Percentiles rank a stretch among this genome's conserved stretches.
Conservation (phyloP, 345 rosid species). For the Noccaea caerulescens region DNA sequence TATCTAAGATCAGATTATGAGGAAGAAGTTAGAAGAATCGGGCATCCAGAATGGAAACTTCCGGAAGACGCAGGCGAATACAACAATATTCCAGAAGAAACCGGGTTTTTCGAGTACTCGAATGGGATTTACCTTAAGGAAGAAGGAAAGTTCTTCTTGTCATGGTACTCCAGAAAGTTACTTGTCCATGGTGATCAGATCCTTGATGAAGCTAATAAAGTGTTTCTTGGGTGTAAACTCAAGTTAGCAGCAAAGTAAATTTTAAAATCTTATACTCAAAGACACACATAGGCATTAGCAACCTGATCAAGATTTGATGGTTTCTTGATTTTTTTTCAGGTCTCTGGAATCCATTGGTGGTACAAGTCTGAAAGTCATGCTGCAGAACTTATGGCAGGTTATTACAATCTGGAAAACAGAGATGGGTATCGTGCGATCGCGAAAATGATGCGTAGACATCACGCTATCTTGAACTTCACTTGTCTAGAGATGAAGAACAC, state of each 20-base stretch:
- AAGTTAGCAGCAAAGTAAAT: conserved; percentile 79
- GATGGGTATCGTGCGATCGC: conserved; percentile 80
- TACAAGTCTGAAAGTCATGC: conserved; percentile 72
- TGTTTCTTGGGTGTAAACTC: conserved; percentile 71
- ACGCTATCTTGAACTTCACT: conserved; percentile 72
- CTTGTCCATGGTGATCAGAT: conserved; percentile 79
- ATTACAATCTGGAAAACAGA: conserved; percentile 67
- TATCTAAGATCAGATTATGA: conserved; percentile 70
- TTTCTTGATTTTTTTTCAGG: conserved; percentile 49
- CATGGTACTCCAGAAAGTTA: conserved; percentile 80
- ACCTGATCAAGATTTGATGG: conserved; percentile 4
- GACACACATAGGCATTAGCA: not conserved
- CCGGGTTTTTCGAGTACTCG: conserved; percentile 61
- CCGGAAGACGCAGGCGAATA: conserved; percentile 76
- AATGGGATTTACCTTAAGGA: conserved; percentile 66
- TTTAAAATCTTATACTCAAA: not conserved
- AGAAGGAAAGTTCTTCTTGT: conserved; percentile 73
- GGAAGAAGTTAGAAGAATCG: conserved; percentile 57
- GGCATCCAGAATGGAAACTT: conserved; percentile 86
- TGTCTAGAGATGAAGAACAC: conserved; percentile 83
- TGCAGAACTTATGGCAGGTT: conserved; percentile 87
- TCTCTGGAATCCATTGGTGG: conserved; percentile 96
- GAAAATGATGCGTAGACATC: conserved; percentile 70
- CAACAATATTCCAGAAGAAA: conserved; percentile 63
- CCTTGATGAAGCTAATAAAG: conserved; percentile 79